Evolutionary conservation across 192 early-diverging fungal species (phyloP).

Genomic region (Coemansia sp.): DNA sequence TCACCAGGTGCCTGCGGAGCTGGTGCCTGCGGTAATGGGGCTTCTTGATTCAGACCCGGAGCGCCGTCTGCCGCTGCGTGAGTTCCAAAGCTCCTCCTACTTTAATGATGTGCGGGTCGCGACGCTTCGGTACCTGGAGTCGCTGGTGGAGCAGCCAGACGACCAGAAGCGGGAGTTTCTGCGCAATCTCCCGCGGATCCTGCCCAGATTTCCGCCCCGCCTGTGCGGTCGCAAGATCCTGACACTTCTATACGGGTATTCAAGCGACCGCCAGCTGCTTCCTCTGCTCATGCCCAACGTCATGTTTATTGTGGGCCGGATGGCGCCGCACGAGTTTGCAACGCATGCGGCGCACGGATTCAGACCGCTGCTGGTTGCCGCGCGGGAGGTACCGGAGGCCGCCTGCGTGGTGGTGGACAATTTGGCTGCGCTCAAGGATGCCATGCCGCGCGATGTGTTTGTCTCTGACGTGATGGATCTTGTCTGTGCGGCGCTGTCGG

Average conservation of each 20-base stretch:
- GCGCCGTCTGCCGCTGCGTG: conserved; percentile 59
- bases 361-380: conserved; percentile 57
- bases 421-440: conserved; percentile 66
- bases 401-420: conserved; percentile 66
- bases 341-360: conserved; percentile 62
- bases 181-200: conserved; percentile 68
- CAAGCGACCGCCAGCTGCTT: conserved; percentile 73
- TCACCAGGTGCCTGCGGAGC: conserved; percentile 56
- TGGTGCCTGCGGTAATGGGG: conserved; percentile 53
- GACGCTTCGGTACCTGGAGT: conserved; percentile 77
- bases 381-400: conserved; percentile 66
- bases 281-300: conserved; percentile 77
- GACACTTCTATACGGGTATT: conserved; percentile 66
- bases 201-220: conserved; percentile 72
- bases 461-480: conserved; percentile 69
- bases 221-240: conserved; percentile 73
- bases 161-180: conserved; percentile 81
- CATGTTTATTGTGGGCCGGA: conserved; percentile 67
- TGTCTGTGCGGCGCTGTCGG: conserved; percentile 67
- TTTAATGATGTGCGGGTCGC: conserved; percentile 82
- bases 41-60: conserved; percentile 60
- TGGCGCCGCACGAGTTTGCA: conserved; percentile 64
- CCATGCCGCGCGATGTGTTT: conserved; percentile 61
- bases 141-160: conserved; percentile 73
- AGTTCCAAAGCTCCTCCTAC: conserved; percentile 69